These are phyloP conservation scores for Roridomyces roridus DNA, from an alignment of 768 basidiomycete species.

Conservation along the genomic window DNA sequence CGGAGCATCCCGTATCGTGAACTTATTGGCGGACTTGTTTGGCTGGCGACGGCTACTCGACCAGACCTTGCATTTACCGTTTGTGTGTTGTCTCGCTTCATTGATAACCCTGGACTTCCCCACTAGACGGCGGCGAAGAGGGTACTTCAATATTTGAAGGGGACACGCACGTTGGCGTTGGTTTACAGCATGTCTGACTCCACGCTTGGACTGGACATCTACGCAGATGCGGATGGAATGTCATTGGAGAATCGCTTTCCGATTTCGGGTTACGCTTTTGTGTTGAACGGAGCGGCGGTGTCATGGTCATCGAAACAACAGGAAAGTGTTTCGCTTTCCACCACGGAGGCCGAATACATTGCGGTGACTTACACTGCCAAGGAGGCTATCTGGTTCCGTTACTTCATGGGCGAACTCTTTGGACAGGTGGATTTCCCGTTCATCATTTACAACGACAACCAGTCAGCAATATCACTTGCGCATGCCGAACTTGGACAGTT, in stretches of 20 bases:
- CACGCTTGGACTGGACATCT: constrained; percentile 3
- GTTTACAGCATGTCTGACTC: background rate
- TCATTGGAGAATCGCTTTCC: constrained; percentile 8
- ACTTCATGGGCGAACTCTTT: constrained; percentile 28
- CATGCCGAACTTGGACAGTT: too few relatives aligned
- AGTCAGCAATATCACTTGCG: too few relatives aligned
- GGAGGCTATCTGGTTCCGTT: too few relatives aligned
- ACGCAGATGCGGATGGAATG: constrained; percentile 13
- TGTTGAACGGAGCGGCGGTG: constrained; percentile 26
- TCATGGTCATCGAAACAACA: constrained; percentile 28
- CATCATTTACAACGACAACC: too few relatives aligned
- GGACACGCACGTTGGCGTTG: too few relatives aligned
- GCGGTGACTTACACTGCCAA: too few relatives aligned
- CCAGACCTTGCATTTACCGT: background rate
- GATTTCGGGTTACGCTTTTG: constrained; percentile 8
- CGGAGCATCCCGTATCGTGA: background rate
- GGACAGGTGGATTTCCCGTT: constrained; percentile 13
- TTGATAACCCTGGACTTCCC: background rate
- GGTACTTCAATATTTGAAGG: constrained; percentile 14
- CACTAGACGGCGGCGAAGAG: constrained; percentile 10
- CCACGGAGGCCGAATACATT: too few relatives aligned
- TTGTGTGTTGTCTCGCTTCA: constrained; percentile 2
- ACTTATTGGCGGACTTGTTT: too few relatives aligned
- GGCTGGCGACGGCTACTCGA: background rate
- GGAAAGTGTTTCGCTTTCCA: too few relatives aligned